These are phyloP conservation scores for Penicillium sumatraense DNA, from an alignment of 2,329 filamentous ascomycete genomes.

Conservation along the genomic window DNA sequence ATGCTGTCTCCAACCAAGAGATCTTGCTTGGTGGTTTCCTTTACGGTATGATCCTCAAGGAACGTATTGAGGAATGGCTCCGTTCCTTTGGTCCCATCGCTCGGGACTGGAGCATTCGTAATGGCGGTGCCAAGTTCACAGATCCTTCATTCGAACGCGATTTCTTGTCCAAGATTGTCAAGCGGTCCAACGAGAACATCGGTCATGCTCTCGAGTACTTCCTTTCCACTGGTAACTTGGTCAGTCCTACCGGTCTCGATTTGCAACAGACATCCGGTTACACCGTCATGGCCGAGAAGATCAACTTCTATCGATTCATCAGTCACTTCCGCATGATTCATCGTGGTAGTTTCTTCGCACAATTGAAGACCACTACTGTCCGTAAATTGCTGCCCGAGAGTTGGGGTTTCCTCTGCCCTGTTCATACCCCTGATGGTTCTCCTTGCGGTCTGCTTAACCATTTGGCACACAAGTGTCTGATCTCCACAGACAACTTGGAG, in stretches of 20 bases:
- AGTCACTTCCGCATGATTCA: slow-evolving; percentile 99
- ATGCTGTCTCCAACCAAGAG: slow-evolving; percentile 96
- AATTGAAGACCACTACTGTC: slow-evolving; percentile 95
- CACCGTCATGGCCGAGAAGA: slow-evolving; percentile 96
- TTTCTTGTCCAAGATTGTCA: slow-evolving; percentile 77
- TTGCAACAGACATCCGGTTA: slow-evolving; percentile 94
- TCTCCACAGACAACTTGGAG: slow-evolving; percentile 77
- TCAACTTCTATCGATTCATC: slow-evolving; percentile 98
- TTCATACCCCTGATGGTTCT: slow-evolving; percentile 94
- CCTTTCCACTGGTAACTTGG: slow-evolving; percentile 90
- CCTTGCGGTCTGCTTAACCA: slow-evolving; percentile 96
- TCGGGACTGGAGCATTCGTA: slow-evolving; percentile 60
- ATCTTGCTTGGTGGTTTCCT: slow-evolving; percentile 90
- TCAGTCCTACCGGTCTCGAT: slow-evolving; percentile 89
- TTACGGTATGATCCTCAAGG: slow-evolving; percentile 94
- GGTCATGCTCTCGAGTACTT: slow-evolving; percentile 92
- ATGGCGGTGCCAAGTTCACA: slow-evolving; percentile 65
- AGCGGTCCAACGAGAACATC: slow-evolving; percentile 83
- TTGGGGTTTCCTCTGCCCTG: slow-evolving; percentile 97
- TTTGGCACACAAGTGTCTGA: slow-evolving; percentile 90
- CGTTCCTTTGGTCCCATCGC: slow-evolving; percentile 61
- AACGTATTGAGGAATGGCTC: slow-evolving; percentile 88
- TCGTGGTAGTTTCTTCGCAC: slow-evolving; percentile 97
- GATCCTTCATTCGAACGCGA: slow-evolving; percentile 78
- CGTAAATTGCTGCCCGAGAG: slow-evolving; percentile 94